A percentile compares a stretch with the other conserved stretches of the same genome.
phyloP scores from a whole-genome alignment of 2,329 filamentous ascomycete genomes.

The Pyricularia sp. region DNA sequence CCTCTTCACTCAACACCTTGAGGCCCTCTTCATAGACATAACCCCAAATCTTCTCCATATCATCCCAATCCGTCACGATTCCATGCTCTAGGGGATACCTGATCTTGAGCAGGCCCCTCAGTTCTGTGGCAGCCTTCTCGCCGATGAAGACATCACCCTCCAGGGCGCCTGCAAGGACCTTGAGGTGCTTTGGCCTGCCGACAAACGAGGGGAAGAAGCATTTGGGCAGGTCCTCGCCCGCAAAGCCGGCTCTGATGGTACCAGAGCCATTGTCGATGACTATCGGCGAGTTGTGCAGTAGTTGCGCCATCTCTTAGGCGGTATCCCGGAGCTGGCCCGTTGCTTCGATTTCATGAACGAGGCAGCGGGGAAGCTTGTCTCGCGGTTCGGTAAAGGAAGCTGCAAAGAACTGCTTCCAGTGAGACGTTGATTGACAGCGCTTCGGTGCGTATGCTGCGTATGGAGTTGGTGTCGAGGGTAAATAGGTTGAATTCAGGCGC shows the following conservation, averaged over 20 bases:
- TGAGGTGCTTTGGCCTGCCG: conserved; percentile 86
- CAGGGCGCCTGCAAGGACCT: conserved; percentile 89
- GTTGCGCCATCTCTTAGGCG: conserved; percentile 39
- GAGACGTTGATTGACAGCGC: neutral
- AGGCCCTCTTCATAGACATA: conserved; percentile 99
- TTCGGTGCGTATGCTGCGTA: neutral
- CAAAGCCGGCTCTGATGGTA: conserved; percentile 94
- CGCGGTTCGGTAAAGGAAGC: neutral
- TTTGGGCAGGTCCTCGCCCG: conserved; percentile 90
- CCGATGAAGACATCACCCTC: conserved; percentile 98
- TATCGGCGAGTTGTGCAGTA: conserved; percentile 92
- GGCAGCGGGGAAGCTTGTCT: neutral
- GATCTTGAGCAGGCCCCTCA: conserved; percentile 90
- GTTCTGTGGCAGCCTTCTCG: conserved; percentile 74
- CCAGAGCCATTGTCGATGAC: conserved; percentile 98
- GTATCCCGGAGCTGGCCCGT: neutral
- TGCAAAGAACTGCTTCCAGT: neutral
- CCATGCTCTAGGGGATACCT: conserved; percentile 99
- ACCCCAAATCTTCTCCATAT: conserved; percentile 99
- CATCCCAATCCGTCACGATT: conserved; percentile 99
- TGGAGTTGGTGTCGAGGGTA: neutral
- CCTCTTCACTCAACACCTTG: conserved; percentile 97
- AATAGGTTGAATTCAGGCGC: no score
- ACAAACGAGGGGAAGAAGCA: conserved; percentile 98
- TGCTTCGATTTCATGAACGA: neutral